Base-by-base conservation (phyloP, 495 filamentous ascomycete genomes). In the Tuber brumale region DNA sequence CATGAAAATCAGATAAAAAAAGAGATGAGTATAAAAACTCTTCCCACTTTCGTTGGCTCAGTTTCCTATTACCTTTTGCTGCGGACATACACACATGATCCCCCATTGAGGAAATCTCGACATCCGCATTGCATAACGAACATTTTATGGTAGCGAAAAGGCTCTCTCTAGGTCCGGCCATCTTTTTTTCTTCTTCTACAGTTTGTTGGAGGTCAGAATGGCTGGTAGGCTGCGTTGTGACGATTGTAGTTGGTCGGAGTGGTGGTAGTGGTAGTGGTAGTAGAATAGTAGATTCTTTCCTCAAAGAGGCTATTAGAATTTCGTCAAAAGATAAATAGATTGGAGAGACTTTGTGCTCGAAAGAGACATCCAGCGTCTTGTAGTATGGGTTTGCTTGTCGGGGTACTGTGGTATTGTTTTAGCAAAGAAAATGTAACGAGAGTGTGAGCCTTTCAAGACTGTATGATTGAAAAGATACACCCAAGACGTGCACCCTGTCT, bases 111-210 rank as follows among this genome's bases (percentile, higher is more conserved):
- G 92, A 91, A 79, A 99, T 97, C 82, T 95, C 92, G 76, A 98
- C 93, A 83, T 95, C 89, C 46, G 86, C 85, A 70, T 90, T 90
- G 83, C 95, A 99, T 83, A 88, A 92, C 71, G 96, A 98, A 86
- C 95, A 99, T 89, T 97, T 98, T 84, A 99, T 94, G 31, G 90
- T 90, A 81, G 95, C 94, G 86, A 99, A 90, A 85, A 89, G 90
- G 86, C 89, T 89, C 76, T 89, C 87, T 81, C 90, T 85, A 78
- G 86, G 84, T 46, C 84, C 83, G 77, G 86, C 85, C 87, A 88
- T 89, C 35, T 75, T 83, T 74, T 72, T 72, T 74, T 66, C 69
- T 27, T 77, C 45, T 71, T 4, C 70, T 48, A 72, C 66, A 14
- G 6, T 27, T 4, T 7, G 31, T 66, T 35, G 7, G 35, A 66